A percentile compares a stretch with the other conserved stretches of the same genome.
These are phyloP conservation scores for Cercospora zeina DNA, from an alignment of 2,329 filamentous ascomycete species.

Conservation along the genomic window DNA sequence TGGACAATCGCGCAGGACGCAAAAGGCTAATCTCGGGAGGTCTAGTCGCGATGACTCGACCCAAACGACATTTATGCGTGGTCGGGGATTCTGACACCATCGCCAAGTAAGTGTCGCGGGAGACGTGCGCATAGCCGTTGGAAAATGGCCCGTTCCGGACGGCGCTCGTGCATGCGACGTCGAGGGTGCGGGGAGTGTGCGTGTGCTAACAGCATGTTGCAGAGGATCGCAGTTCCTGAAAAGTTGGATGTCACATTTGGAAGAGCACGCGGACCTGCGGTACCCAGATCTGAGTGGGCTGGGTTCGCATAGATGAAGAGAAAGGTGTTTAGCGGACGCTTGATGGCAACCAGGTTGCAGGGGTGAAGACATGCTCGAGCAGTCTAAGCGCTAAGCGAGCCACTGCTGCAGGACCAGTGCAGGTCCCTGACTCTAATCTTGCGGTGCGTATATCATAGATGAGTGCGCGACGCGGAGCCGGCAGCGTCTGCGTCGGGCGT, in stretches of 20 bases:
- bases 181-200: not conserved
- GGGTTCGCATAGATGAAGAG: slow-evolving; percentile 16
- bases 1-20: not conserved
- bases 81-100: slow-evolving; percentile 95
- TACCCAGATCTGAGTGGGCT: slow-evolving; percentile 70
- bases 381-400: slow-evolving; percentile 4
- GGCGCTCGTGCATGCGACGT: not conserved
- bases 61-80: slow-evolving; percentile 83
- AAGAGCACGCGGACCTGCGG: slow-evolving; percentile 84
- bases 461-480: not conserved
- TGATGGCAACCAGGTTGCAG: not conserved
- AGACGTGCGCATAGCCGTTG: slow-evolving; percentile 2
- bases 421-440: slow-evolving; percentile 14
- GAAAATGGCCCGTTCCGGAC: not conserved
- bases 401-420: slow-evolving; percentile 2
- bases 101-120: slow-evolving; percentile 64
- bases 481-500: too few species aligned
- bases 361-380: slow-evolving; percentile 12
- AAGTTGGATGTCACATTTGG: slow-evolving; percentile 86
- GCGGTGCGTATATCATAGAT: not conserved
- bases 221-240: slow-evolving; percentile 85
- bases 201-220: slow-evolving; percentile 15
- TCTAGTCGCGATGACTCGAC: slow-evolving; percentile 91
- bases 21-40: slow-evolving; percentile 13
- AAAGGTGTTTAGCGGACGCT: not conserved